Evolutionary conservation across 2,329 filamentous ascomycete genomes (phyloP).

Genomic region (Colletotrichum sp.): DNA sequence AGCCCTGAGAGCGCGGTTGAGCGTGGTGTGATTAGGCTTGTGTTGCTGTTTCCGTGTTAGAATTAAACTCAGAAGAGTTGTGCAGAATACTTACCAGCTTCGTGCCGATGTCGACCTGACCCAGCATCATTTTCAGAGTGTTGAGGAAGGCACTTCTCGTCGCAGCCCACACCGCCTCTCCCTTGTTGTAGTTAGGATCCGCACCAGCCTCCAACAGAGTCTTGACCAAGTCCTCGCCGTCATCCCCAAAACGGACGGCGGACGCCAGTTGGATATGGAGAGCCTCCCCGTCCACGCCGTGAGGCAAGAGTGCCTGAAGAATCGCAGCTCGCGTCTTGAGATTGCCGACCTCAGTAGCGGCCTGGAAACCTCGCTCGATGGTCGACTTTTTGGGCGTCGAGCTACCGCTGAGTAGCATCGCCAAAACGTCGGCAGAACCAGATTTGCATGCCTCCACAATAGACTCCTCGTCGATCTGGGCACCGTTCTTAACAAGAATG

Average conservation of each 20-base stretch:
- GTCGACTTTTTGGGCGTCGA: conserved; percentile 43
- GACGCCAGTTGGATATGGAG: conserved; percentile 59
- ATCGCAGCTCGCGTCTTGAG: conserved; percentile 53
- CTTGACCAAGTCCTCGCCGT: conserved; percentile 51
- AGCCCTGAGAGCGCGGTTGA: conserved; percentile 57
- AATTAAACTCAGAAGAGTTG: background rate
- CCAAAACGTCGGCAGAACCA: conserved; percentile 53
- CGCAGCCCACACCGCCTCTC: conserved; percentile 61
- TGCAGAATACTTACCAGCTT: conserved; percentile 40
- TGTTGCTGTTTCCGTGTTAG: conserved; percentile 35
- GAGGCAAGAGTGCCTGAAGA: conserved; percentile 55
- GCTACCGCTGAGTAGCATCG: conserved; percentile 52
- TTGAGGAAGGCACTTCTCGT: conserved; percentile 55
- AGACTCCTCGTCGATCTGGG: conserved; percentile 56
- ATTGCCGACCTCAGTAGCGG: conserved; percentile 57
- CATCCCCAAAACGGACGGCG: conserved; percentile 55
- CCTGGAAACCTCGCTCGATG: conserved; percentile 58
- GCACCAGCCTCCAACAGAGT: conserved; percentile 53
- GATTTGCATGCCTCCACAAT: conserved; percentile 59
- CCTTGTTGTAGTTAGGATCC: conserved; percentile 58
- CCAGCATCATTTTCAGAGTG: conserved; percentile 57
- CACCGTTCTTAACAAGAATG: conserved; percentile 57
- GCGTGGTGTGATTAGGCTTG: conserved; percentile 50
- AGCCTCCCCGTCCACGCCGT: conserved; percentile 54
- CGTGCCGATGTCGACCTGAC: conserved; percentile 44